These are phyloP conservation scores for Urostyla sp. DNA, from an alignment of 73 alveolate genomes.

Conservation along the genomic window DNA sequence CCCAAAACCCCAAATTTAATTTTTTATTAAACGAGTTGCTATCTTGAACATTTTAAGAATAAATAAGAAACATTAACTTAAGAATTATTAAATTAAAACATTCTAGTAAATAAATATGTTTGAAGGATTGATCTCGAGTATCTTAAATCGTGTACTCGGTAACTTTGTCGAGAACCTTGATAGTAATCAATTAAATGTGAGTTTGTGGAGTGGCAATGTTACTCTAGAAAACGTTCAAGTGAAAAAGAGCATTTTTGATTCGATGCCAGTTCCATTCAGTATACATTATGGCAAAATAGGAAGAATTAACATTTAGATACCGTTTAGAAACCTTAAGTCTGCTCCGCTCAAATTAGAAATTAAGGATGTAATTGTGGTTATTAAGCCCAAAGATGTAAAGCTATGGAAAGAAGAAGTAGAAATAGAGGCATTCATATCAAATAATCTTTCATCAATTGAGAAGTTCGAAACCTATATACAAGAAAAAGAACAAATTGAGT, in stretches of 20 bases:
- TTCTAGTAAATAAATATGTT: constrained; percentile 37
- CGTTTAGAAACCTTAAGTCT: constrained; percentile 48
- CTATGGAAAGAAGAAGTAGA: constrained; percentile 71
- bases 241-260: constrained; percentile 50
- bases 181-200: constrained; percentile 65
- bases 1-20: too few species aligned
- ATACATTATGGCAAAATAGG: constrained; percentile 70
- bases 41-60: too few species aligned
- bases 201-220: constrained; percentile 66
- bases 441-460: constrained; percentile 43
- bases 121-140: constrained; percentile 64
- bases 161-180: constrained; percentile 69
- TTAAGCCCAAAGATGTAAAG: constrained; percentile 59
- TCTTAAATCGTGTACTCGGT: constrained; percentile 67
- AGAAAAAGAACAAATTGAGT: constrained; percentile 48
- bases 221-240: constrained; percentile 53
- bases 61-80: background rate
- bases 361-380: constrained; percentile 53
- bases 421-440: constrained; percentile 38
- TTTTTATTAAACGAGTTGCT: too few species aligned
- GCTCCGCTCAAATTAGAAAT: constrained; percentile 68
- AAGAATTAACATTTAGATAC: constrained; percentile 62
- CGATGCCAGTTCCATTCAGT: constrained; percentile 70
- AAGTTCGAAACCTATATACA: constrained; percentile 47
- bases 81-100: background rate